phyloP scores from a whole-genome alignment of 345 rosid genomes.

The Gossypioides kirkii region DNA sequence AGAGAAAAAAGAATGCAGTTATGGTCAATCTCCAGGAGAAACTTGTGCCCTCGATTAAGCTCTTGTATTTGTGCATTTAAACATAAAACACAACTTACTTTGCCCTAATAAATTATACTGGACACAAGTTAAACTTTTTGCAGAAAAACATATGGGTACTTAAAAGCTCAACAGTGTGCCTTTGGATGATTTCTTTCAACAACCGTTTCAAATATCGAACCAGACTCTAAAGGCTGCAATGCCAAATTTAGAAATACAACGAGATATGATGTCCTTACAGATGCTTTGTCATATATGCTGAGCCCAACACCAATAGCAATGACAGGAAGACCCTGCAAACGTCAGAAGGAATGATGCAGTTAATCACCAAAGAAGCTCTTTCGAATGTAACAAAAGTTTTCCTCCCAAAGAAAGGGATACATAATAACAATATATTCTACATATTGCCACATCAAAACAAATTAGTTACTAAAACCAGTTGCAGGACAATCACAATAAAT shows the following conservation, averaged over 20 bases:
- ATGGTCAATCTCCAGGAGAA: not conserved
- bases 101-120: not conserved
- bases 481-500: not conserved
- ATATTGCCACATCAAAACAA: not conserved
- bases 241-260: slow-evolving; percentile 12
- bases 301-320: slow-evolving; percentile 83
- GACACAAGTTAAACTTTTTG: not conserved
- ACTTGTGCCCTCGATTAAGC: not conserved
- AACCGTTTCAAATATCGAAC: not conserved
- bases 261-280: slow-evolving; percentile 44
- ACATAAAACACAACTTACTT: not conserved
- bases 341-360: not conserved
- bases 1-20: not conserved
- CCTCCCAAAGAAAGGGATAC: not conserved
- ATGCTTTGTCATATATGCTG: slow-evolving; percentile 92
- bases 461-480: not conserved
- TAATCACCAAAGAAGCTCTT: slow-evolving; percentile 10
- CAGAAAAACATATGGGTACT: not conserved
- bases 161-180: not conserved
- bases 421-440: not conserved
- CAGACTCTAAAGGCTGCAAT: slow-evolving; percentile 10
- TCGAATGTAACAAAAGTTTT: not conserved
- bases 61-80: not conserved
- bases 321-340: slow-evolving; percentile 81
- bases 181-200: not conserved